Base-by-base conservation (phyloP, 208 protist species). In the Porcisia hertigi region DNA sequence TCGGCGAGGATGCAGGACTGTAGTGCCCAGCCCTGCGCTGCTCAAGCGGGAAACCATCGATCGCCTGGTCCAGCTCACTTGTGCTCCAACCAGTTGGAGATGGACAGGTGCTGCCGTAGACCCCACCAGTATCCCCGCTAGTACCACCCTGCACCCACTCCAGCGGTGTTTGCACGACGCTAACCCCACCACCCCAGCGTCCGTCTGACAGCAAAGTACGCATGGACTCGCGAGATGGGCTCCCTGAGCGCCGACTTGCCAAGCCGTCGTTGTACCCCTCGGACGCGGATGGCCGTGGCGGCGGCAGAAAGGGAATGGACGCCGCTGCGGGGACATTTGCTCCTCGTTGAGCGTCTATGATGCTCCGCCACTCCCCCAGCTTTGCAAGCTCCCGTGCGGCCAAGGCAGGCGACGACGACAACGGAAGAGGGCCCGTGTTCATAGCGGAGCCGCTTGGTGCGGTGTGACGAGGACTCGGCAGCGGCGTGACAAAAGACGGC, bases 311-410 rank as follows among this genome's bases (percentile, higher is more conserved):
- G 47, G 23, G 41, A 41, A 41, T 71, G 47, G 14, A 49, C 45
- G 57, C 34, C 20, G 71, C 64, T 52, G 25, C 14, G 45, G 62
- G 23, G 52, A 30, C 1, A n/a, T n/a, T 25, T n/a, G 53, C 18
- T 16, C 39, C 71, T 39, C 64, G 71, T 41, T 69, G 64, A 18
- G 65, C 62, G 9, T 54, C 64, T 39, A 71, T 30, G 8, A 69
- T 49, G 34, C 53, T 55, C 3, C 59, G 69, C 78, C 78, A 82
- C 73, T 82, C 78, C 7, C 53, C 47, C 72, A 82, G 49, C 67
- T 71, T 71, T 30, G 49, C 73, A 41, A 77, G 34, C 73, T 82
- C 78, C 8, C 69, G 78, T 14, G 66, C 78, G 12, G n/a, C 45
- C 45, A 75, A 11, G 66, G 36, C n/a, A 49, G 70, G 4, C 59